Percentiles rank a stretch among this genome's conserved stretches.
Evolutionary conservation across 1,284 basidiomycete species (phyloP).

Genomic region (Fomes fomentarius): DNA sequence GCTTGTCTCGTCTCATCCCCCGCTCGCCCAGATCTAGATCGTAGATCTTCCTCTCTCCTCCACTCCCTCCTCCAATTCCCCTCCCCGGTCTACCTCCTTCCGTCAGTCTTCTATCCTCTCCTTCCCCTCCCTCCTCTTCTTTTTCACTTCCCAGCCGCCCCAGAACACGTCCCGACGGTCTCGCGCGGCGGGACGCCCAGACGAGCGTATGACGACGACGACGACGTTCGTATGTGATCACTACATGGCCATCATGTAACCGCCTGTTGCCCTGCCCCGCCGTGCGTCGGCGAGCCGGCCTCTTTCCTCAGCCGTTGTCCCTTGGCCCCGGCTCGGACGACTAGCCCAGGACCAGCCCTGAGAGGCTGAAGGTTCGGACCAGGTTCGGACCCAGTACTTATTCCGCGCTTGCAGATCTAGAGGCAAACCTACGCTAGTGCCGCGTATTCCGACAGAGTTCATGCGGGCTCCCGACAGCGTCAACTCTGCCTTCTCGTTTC

Average conservation of each 20-base stretch:
- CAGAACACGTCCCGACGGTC: background rate
- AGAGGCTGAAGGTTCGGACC: too few relatives aligned
- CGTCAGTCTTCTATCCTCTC: background rate
- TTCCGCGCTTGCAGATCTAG: too few relatives aligned
- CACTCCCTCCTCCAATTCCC: background rate
- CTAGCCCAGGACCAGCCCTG: too few relatives aligned
- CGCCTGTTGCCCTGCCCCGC: background rate
- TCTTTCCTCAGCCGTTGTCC: background rate
- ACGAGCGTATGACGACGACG: background rate
- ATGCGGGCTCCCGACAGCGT: too few relatives aligned
- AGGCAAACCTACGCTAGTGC: too few relatives aligned
- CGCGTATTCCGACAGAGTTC: too few relatives aligned
- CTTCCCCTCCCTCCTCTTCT: background rate
- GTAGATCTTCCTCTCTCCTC: conserved; percentile 14
- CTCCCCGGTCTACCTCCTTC: background rate
- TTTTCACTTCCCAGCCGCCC: background rate
- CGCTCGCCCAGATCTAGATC: conserved; percentile 19
- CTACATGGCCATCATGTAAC: conserved; percentile 9
- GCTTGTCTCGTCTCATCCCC: conserved; percentile 15
- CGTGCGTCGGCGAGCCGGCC: background rate
- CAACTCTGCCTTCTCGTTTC: too few relatives aligned
- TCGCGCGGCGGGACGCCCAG: background rate
- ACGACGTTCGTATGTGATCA: conserved; percentile 3
- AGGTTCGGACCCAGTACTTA: too few relatives aligned
- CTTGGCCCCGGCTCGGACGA: background rate